Evolutionary conservation across 768 basidiomycete genomes (phyloP), one percentile per base, ranked within the genome.

Genomic region (Trametopsis cervina): DNA sequence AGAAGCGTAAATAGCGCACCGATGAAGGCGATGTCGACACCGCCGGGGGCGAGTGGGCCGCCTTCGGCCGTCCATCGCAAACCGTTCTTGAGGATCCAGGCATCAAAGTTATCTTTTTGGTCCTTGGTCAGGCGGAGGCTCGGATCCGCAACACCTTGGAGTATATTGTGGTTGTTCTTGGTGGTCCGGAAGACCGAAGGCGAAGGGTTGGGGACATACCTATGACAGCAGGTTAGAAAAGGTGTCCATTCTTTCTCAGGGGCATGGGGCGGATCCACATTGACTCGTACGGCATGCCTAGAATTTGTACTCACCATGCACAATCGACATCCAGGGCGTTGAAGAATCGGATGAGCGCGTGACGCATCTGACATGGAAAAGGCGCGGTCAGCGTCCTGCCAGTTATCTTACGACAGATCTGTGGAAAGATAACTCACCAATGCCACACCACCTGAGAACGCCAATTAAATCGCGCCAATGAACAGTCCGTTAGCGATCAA

Each of bases 101-200:
- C 76, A 56, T 88, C 86, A 56, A 90, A 90, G 47, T 73, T 77
- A 48, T 81, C 80, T 68, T 91, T 89, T 44, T 85, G 82, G 47
- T 83, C 81, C 54, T 85, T 74, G 0, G 81, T 85, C 39, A 96
- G 77, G 51, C 88, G 84, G 42, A 90, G 74, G 51, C 79, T 79
- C 7, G 85, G 81, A 11, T 80, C 67, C 1, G 92, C 86, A 43
- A 96, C 93, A 53, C 93, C 93, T 79, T 96, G 92, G 20, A 95
- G 73, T 62, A 89, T 90, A 68, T 91, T 91, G 78, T 91, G 89
- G 72, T 90, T 90, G 88, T 90, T 89, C 75, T 89, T 89, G 55
- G 91, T 94, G 52, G 87, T 91, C 54, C 91, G 82, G 77, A 94
- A 95, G 33, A 95, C 88, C 53, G 77, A 79, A 1, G 92, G 91